These are phyloP conservation scores for Lichtheimia ramosa DNA, from an alignment of 371 early-diverging fungal genomes.

Conservation along the genomic window DNA sequence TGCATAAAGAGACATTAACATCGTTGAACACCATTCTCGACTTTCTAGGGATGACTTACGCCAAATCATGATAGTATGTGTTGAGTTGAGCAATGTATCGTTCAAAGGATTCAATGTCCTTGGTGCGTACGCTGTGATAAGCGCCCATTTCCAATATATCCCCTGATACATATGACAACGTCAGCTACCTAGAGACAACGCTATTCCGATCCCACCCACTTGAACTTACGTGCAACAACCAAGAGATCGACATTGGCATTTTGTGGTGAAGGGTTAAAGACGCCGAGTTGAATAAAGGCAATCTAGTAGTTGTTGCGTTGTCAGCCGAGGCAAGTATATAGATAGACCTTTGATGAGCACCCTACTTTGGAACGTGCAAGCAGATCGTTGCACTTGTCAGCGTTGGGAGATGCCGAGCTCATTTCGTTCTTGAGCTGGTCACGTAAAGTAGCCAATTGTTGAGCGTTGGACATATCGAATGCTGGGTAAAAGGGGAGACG, in stretches of 20 bases:
- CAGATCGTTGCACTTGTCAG: slow-evolving; percentile 69
- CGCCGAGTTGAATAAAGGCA: slow-evolving; percentile 71
- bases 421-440: slow-evolving; percentile 66
- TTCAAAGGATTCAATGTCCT: slow-evolving; percentile 90
- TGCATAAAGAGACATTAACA: slow-evolving; percentile 11
- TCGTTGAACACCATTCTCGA: too few species aligned
- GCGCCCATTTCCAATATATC: slow-evolving; percentile 93
- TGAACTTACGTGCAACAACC: slow-evolving; percentile 65
- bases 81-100: slow-evolving; percentile 93
- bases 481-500: background rate
- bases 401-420: slow-evolving; percentile 67
- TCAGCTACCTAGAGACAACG: background rate
- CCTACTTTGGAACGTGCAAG: slow-evolving; percentile 81
- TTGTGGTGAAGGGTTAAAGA: slow-evolving; percentile 63
- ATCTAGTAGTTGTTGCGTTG: slow-evolving; percentile 49
- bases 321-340: background rate
- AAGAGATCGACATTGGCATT: slow-evolving; percentile 65
- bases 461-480: slow-evolving; percentile 16
- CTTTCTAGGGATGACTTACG: slow-evolving; percentile 38
- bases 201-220: background rate
- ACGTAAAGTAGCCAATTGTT: slow-evolving; percentile 40
- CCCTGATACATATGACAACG: slow-evolving; percentile 43
- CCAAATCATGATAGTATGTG: slow-evolving; percentile 85
- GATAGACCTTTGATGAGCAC: background rate
- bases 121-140: slow-evolving; percentile 77